Conservation (phyloP, 441 rosid species). For the Populus hybrid region DNA sequence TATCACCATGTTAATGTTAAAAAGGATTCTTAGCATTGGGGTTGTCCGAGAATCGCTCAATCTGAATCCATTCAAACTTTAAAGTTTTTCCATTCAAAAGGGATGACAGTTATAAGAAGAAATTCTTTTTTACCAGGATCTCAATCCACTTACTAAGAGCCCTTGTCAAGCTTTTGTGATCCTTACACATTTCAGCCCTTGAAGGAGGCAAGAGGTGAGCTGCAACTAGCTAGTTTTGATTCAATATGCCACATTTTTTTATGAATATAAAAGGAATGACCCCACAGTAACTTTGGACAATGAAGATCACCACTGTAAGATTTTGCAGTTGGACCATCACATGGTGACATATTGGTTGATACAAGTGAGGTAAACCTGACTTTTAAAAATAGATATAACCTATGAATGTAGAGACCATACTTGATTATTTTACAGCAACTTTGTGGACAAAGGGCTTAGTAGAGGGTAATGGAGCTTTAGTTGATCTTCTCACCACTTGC, state of each 20-base stretch:
- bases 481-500: slow-evolving; percentile 46
- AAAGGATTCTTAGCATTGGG: no score
- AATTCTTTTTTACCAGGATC: background rate
- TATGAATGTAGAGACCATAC: background rate
- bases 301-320: background rate
- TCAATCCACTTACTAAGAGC: background rate
- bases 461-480: slow-evolving; percentile 17
- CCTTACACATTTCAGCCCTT: background rate
- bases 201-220: background rate
- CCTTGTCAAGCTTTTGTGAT: background rate
- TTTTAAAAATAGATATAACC: background rate
- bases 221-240: background rate
- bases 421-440: background rate
- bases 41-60: background rate
- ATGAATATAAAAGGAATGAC: background rate
- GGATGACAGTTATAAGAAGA: background rate
- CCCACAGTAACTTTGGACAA: background rate
- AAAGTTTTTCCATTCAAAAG: background rate
- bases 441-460: background rate
- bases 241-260: background rate
- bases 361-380: background rate
- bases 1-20: no score
- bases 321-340: background rate
- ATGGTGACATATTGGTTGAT: background rate
- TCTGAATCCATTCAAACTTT: background rate